Base-by-base conservation (phyloP, 1,284 basidiomycete genomes). In the Austropuccinia psidii region DNA sequence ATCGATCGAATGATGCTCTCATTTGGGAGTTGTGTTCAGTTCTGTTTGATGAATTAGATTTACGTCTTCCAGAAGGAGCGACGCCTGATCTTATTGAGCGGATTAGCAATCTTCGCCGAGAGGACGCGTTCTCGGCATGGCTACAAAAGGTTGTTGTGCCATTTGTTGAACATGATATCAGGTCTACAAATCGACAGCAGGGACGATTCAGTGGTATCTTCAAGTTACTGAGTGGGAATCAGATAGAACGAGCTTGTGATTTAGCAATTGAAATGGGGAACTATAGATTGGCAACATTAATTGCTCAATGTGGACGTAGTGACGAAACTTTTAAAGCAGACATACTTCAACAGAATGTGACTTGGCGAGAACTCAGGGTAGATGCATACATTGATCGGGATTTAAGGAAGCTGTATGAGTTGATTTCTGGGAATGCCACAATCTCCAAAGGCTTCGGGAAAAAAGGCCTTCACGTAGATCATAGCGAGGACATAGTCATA, bases 21-120 rank as follows among this genome's bases (percentile, higher is more conserved):
- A 80, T 97, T 31, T 98, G 94, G 84, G 87, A 89, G 29, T 86
- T 98, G 0, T 93, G 92, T 6, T 86, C 86, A n/a, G 91, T 92
- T 0, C 84, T 98, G 0, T 98, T 98, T 79, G 96, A 98, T 81
- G 84, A 86, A 76, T 82, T 86, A 69, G 85, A 86, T 35, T 84
- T 95, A 39, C 84, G 87, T 50, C 83, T 91, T n/a, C 85, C 85
- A 9, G 82, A 84, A 1, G 84, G 86, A 35, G 79, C 81, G 2
- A 83, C 87, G 0, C 82, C 84, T 0, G 86, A 88, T 68, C 83
- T 89, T 39, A 83, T 85, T 24, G 85, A 87, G 75, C 85, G 87
- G 15, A 83, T 91, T 39, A 81, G 82, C 45, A 79, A 83, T 45
- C 81, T 97, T 17, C 87, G 90, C 66, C 86, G 95, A 49, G 91